phyloP scores from a whole-genome alignment of 2,329 filamentous ascomycete species.

The Sporothrix brasiliensis region DNA sequence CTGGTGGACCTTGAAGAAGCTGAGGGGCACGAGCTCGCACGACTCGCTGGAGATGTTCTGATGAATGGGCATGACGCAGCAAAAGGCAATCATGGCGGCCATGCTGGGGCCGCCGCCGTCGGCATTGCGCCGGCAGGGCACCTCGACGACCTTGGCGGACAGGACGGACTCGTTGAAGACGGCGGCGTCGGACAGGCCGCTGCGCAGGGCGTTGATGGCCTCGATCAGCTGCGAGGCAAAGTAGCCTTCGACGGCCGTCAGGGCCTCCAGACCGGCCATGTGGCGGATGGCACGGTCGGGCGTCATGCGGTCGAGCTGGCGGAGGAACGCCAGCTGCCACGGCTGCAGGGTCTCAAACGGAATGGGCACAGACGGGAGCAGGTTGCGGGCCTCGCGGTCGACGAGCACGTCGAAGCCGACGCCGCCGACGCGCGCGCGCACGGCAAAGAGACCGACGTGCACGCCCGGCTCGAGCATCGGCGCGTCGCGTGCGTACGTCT shows the following conservation, averaged over 20 bases:
- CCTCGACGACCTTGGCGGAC: conserved; percentile 48
- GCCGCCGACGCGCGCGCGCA: conserved; percentile 55
- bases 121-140: conserved; percentile 44
- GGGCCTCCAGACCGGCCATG: conserved; percentile 46
- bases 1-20: conserved; percentile 52
- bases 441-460: conserved; percentile 62
- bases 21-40: conserved; percentile 53
- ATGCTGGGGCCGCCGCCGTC: conserved; percentile 28
- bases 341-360: conserved; percentile 56
- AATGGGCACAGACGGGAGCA: conserved; percentile 63
- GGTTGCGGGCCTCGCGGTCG: conserved; percentile 57
- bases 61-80: conserved; percentile 54
- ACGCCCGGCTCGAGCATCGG: conserved; percentile 56
- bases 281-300: conserved; percentile 47
- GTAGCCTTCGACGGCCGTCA: conserved; percentile 45
- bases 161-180: conserved; percentile 53
- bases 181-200: conserved; percentile 48
- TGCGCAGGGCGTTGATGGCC: conserved; percentile 48
- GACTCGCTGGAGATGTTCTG: conserved; percentile 49
- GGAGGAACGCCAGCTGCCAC: conserved; percentile 59
- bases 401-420: conserved; percentile 67
- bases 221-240: conserved; percentile 53
- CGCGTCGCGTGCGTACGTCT: conserved; percentile 55
- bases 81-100: conserved; percentile 48
- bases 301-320: conserved; percentile 52